Evolutionary conservation across 2,329 filamentous ascomycete genomes (phyloP), one percentile per base, ranked within the genome.

Genomic region (Shiraia sp.): DNA sequence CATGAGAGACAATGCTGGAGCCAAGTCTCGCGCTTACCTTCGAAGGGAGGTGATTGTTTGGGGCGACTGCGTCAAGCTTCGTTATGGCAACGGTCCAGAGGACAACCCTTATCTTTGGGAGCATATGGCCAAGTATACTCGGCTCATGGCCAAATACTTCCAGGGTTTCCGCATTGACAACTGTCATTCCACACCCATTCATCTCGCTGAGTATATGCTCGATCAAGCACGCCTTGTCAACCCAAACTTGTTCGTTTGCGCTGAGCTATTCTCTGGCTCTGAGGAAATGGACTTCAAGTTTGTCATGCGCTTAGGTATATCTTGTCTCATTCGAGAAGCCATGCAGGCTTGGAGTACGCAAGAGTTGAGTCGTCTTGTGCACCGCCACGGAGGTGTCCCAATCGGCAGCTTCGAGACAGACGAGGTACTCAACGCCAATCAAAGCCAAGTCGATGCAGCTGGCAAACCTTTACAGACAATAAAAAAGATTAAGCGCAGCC

Each of bases 271-370:
- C 67, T 93, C 90, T 2, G 93, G 93, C 9, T 93, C 90, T 0
- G 93, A 99, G 66, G 87, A 95, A 62, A 96, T 89, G 77, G 93
- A 99, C 64, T 97, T 95, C 63, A 79, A 95, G 39, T 99, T 97
- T 65, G 91, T 96, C 53, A 95, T 95, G 73, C 83, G 90, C 16
- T 81, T 99, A 2, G 93, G 93, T 5, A 79, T 99, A 41, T 95
- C 88, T 67, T 89, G 90, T 6, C 79, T 99, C 36, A 96, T 99
- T 54, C 85, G 93, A 45, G 93, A 99, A 72, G 92, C 92, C 9
- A 99, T 99, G 95, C 93, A 99, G 68, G 88, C 91, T 23, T 97
- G 92, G 92, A 92, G 87, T 64, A 96, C 93, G 1, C 88, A 82
- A 9, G 95, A 99, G 69, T 78, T 99, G 50, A 96, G 91, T 70